These are phyloP conservation scores for Phialemonium atrogriseum DNA, from an alignment of 2,329 filamentous ascomycete species.

Conservation along the genomic window DNA sequence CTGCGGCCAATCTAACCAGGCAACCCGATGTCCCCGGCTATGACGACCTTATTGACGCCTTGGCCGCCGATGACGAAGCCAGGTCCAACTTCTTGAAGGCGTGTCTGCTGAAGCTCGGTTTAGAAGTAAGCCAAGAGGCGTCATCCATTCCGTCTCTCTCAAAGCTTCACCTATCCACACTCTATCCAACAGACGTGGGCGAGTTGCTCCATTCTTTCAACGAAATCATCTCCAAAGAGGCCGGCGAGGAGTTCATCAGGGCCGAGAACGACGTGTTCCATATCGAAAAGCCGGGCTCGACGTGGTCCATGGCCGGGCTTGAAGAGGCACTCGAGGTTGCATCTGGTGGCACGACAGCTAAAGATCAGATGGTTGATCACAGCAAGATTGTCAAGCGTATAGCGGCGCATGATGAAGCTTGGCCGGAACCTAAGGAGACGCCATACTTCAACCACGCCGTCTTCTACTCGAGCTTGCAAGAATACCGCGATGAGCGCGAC, in stretches of 20 bases:
- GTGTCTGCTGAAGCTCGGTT: constrained; percentile 69
- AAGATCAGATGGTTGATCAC: constrained; percentile 47
- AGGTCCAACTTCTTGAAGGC: constrained; percentile 71
- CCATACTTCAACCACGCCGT: constrained; percentile 79
- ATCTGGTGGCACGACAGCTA: not conserved
- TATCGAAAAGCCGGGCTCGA: constrained; percentile 57
- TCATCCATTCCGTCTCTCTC: constrained; percentile 71
- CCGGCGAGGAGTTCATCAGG: constrained; percentile 63
- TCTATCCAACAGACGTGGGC: constrained; percentile 54
- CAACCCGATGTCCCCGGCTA: constrained; percentile 63
- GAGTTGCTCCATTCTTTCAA: constrained; percentile 59
- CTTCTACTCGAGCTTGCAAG: constrained; percentile 64
- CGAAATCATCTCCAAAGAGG: constrained; percentile 58
- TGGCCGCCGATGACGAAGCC: constrained; percentile 61
- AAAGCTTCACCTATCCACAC: constrained; percentile 70
- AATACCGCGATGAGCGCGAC: constrained; percentile 55
- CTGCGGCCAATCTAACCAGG: constrained; percentile 65
- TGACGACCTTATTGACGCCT: constrained; percentile 55
- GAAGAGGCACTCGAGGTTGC: constrained; percentile 37
- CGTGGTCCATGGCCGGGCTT: constrained; percentile 49
- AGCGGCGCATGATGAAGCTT: constrained; percentile 58
- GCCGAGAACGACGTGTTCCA: constrained; percentile 79
- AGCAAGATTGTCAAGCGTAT: constrained; percentile 65
- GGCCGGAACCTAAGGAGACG: constrained; percentile 64
- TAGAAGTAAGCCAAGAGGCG: constrained; percentile 66